A percentile compares a stretch with the other conserved stretches of the same genome.
These are phyloP conservation scores for Fusarium humuli DNA, from an alignment of 2,329 filamentous ascomycete genomes.

Conservation along the genomic window DNA sequence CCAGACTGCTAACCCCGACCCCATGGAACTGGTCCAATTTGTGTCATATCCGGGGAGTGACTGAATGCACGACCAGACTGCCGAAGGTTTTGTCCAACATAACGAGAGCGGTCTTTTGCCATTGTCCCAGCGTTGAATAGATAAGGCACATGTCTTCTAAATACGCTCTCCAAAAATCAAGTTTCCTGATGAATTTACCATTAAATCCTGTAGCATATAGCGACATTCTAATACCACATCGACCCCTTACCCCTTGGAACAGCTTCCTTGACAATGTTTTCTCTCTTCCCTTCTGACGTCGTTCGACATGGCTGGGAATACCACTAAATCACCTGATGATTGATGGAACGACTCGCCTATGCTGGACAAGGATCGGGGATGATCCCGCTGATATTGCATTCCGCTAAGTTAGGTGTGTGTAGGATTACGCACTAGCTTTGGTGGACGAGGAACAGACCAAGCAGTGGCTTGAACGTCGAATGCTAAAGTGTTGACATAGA, in stretches of 20 bases:
- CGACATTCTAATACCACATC: background rate
- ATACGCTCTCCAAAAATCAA: background rate
- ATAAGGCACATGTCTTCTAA: too few relatives aligned
- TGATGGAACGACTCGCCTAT: constrained; percentile 38
- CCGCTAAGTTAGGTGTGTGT: constrained; percentile 31
- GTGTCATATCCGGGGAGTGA: background rate
- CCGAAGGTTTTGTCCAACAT: background rate
- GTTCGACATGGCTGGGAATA: constrained; percentile 7
- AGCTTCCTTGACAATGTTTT: background rate
- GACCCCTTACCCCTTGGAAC: background rate
- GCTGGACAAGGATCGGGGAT: constrained; percentile 44
- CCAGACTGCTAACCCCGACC: constrained; percentile 12
- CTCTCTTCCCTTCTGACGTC: constrained; percentile 19
- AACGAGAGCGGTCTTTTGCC: background rate
- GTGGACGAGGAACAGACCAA: constrained; percentile 36
- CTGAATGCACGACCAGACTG: background rate
- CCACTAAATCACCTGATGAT: constrained; percentile 48
- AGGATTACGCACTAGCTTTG: constrained; percentile 39
- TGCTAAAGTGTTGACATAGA: constrained; percentile 3
- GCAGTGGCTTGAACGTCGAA: constrained; percentile 29
- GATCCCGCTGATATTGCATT: constrained; percentile 44
- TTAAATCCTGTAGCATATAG: background rate
- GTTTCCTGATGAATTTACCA: too few relatives aligned
- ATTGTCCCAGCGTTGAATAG: too few relatives aligned
- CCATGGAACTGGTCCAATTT: background rate